phyloP scores from a whole-genome alignment of 352 stramenopile genomes.

The Hyaloperonospora arabidopsidis region DNA sequence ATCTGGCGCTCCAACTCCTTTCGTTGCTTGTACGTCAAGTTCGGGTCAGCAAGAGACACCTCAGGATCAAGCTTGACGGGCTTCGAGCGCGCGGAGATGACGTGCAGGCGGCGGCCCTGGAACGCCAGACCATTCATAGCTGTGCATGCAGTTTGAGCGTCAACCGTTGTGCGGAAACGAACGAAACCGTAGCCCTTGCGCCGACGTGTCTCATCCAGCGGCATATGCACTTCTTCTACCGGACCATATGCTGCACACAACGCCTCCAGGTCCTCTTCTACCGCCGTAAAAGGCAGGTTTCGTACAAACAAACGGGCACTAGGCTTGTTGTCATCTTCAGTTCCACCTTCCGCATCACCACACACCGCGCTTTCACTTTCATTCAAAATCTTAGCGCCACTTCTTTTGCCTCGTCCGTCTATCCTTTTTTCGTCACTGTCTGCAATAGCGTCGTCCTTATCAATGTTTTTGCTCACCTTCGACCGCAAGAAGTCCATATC shows the following conservation, averaged over 20 bases:
- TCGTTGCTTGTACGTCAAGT: slow-evolving; percentile 83
- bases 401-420: slow-evolving; percentile 27
- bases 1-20: slow-evolving; percentile 88
- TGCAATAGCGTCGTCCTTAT: slow-evolving; percentile 36
- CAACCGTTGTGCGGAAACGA: slow-evolving; percentile 87
- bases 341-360: slow-evolving; percentile 6
- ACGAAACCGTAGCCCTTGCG: slow-evolving; percentile 98
- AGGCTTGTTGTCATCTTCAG: slow-evolving; percentile 31
- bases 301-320: slow-evolving; percentile 92
- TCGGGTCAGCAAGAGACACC: slow-evolving; percentile 49
- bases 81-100: slow-evolving; percentile 85
- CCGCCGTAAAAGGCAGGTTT: slow-evolving; percentile 95
- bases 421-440: slow-evolving; percentile 29
- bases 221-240: slow-evolving; percentile 92
- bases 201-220: slow-evolving; percentile 91
- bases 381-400: slow-evolving; percentile 3
- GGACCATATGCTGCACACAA: slow-evolving; percentile 85
- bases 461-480: slow-evolving; percentile 89
- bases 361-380: slow-evolving; percentile 7
- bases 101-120: slow-evolving; percentile 92
- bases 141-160: slow-evolving; percentile 84
- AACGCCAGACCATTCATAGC: slow-evolving; percentile 92
- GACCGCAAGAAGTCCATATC: slow-evolving; percentile 92
- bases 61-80: slow-evolving; percentile 54
- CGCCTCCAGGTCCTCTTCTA: slow-evolving; percentile 93